Evolutionary conservation across 192 early-diverging fungal species (phyloP), one percentile per base, ranked within the genome.

Genomic region (Podila epicladia): DNA sequence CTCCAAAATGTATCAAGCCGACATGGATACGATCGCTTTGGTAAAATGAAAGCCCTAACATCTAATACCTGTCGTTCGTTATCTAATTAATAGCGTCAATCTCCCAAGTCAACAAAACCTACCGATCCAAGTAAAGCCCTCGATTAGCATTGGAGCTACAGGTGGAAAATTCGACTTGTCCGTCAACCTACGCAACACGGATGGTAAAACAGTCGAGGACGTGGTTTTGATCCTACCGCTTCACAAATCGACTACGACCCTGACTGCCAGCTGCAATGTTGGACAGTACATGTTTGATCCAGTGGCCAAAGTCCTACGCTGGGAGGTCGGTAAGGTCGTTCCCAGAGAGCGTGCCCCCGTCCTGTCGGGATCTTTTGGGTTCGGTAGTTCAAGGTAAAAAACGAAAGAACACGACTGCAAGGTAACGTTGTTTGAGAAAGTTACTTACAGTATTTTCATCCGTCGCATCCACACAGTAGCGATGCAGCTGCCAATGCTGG

Each of bases 231-330:
- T 85, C 9, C 73, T 94, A 69, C 92, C 93, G 0, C 74, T 88
- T 51, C 76, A 78, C 35, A 89, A 92, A 65, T 82, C 86, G 11
- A 82, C 87, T 5, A 86, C 87, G 0, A 87, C 84, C 51, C 71
- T 92, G 35, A 88, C 89, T 67, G 88, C 91, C 6, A 89, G 82
- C 35, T 90, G 89, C 67, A 90, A 87, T 84, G 74, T 87, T 22
- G 93, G 93, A 2, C 83, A 89, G 20, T 89, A 90, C 62, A 87
- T 89, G 71, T 94, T 89, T 79, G 93, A 94, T 75, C 92, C 89
- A 31, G 90, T 90, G 8, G 85, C 88, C 29, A 89, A 90, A 71
- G 84, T 88, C 62, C 51, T 85, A 9, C 75, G 85, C 51, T 94
- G 93, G 93, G 90, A 91, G 37, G 69, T 94, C 51, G 84, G 88